phyloP scores from a whole-genome alignment of 2,329 filamentous ascomycete species.

The Amesomyces nigricolor region DNA sequence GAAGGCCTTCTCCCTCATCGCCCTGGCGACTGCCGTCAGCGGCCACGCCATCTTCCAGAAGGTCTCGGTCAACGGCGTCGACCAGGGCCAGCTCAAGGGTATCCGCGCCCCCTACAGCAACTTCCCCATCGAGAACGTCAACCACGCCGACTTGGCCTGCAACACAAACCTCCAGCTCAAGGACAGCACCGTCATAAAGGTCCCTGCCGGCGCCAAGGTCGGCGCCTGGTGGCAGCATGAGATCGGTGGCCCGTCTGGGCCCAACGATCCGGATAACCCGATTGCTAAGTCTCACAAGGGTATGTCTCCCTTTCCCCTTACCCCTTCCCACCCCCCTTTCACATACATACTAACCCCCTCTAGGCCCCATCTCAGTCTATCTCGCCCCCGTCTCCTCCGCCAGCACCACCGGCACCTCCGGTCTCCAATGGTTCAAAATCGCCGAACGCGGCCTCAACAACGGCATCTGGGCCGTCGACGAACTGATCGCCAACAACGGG shows the following conservation, averaged over 20 bases:
- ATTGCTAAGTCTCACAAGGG: slow-evolving; percentile 41
- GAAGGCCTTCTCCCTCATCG: slow-evolving; percentile 22
- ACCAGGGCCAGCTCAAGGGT: slow-evolving; percentile 45
- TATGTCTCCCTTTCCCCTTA: slow-evolving; percentile 1
- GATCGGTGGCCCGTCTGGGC: slow-evolving; percentile 36
- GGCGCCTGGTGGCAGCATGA: slow-evolving; percentile 41
- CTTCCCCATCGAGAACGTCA: slow-evolving; percentile 34
- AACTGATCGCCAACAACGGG: slow-evolving; percentile 41
- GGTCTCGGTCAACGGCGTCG: slow-evolving; percentile 43
- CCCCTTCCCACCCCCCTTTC: too few species aligned
- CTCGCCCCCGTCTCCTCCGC: slow-evolving; percentile 45
- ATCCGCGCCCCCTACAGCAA: slow-evolving; percentile 45
- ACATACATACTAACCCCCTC: slow-evolving; percentile 10
- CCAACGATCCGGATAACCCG: slow-evolving; percentile 37
- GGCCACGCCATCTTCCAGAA: slow-evolving; percentile 29
- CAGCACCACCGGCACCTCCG: slow-evolving; percentile 33
- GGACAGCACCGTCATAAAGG: slow-evolving; percentile 27
- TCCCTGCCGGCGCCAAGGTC: slow-evolving; percentile 36
- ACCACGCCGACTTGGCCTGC: slow-evolving; percentile 26
- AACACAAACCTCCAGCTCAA: slow-evolving; percentile 23
- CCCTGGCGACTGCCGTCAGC: slow-evolving; percentile 21
- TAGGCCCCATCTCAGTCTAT: slow-evolving; percentile 44
- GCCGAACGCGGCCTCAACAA: slow-evolving; percentile 36
- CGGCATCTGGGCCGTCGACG: slow-evolving; percentile 44
- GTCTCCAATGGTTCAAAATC: slow-evolving; percentile 48